phyloP scores from a whole-genome alignment of 2,329 filamentous ascomycete genomes.

The Ceratocystis cacaofunesta region DNA sequence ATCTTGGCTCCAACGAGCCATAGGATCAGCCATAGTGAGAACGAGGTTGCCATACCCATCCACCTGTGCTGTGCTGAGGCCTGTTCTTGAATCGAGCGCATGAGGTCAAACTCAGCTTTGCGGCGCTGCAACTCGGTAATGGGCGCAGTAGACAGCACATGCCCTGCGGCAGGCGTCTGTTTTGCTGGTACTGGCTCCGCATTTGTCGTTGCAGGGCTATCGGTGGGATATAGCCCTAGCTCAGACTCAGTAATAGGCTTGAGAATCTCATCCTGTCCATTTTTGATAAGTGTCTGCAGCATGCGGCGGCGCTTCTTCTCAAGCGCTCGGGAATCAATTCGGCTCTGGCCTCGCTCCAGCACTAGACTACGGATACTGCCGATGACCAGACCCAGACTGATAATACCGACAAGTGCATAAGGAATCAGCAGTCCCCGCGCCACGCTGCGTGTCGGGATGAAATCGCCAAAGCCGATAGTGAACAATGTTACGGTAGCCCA shows the following conservation, averaged over 20 bases:
- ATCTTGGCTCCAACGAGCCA: slow-evolving; percentile 71
- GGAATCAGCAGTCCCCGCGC: slow-evolving; percentile 64
- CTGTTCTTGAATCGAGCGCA: slow-evolving; percentile 62
- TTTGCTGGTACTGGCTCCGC: background rate
- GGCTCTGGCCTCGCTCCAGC: slow-evolving; percentile 40
- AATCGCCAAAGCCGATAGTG: slow-evolving; percentile 49
- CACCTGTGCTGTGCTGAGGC: slow-evolving; percentile 55
- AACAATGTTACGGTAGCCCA: slow-evolving; percentile 62
- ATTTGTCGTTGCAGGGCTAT: slow-evolving; percentile 17
- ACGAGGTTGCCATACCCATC: slow-evolving; percentile 55
- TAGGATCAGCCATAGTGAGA: slow-evolving; percentile 52
- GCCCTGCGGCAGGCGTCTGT: background rate
- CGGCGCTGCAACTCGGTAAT: slow-evolving; percentile 41
- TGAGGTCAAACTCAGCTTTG: slow-evolving; percentile 58
- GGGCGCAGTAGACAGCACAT: background rate
- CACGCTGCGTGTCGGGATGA: slow-evolving; percentile 33
- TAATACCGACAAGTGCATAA: slow-evolving; percentile 68
- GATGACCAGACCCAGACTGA: slow-evolving; percentile 72
- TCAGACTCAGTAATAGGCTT: slow-evolving; percentile 29
- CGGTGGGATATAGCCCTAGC: background rate
- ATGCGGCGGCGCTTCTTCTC: slow-evolving; percentile 41
- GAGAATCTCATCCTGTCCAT: slow-evolving; percentile 34
- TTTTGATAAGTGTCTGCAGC: slow-evolving; percentile 31
- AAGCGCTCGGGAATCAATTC: slow-evolving; percentile 41
- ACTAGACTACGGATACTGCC: slow-evolving; percentile 58